phyloP scores from a whole-genome alignment of 192 early-diverging fungal species.

The Helicostylum pulchrum region DNA sequence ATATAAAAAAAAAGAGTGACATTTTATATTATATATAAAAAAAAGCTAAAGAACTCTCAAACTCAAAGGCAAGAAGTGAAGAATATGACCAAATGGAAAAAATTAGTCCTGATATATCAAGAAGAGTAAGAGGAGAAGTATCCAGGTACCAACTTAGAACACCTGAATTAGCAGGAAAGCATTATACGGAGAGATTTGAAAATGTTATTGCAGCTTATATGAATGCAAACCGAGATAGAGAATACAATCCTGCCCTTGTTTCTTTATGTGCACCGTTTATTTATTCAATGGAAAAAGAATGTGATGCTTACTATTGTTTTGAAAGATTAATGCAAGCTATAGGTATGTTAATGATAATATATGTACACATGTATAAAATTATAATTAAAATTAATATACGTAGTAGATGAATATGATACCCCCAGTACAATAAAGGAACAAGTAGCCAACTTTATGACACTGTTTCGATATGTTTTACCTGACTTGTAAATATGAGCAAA shows the following conservation, averaged over 20 bases:
- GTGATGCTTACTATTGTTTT: constrained; percentile 81
- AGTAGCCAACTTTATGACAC: constrained; percentile 82
- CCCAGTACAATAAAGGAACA: constrained; percentile 66
- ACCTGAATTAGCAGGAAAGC: constrained; percentile 26
- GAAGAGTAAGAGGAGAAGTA: constrained; percentile 79
- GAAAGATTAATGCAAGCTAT: constrained; percentile 69
- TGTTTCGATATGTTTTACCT: constrained; percentile 79
- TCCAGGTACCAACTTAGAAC: constrained; percentile 58
- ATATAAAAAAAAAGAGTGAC: not conserved
- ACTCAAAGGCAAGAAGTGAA: constrained; percentile 52
- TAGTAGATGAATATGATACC: constrained; percentile 72
- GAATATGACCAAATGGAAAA: constrained; percentile 74
- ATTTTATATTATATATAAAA: constrained; percentile 6
- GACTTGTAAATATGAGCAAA: constrained; percentile 68
- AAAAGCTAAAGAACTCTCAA: constrained; percentile 66
- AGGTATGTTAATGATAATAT: constrained; percentile 38
- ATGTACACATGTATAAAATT: not conserved
- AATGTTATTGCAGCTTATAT: constrained; percentile 85
- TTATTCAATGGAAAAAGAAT: constrained; percentile 66
- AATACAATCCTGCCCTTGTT: constrained; percentile 75
- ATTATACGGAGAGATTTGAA: constrained; percentile 59
- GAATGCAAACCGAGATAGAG: constrained; percentile 70
- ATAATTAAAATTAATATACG: not conserved
- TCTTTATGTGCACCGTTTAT: constrained; percentile 82
- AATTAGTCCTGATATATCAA: constrained; percentile 57